A percentile compares a stretch with the other conserved stretches of the same genome.
phyloP scores from a whole-genome alignment of 1,139 yeast genomes.

The Spathaspora sp. region DNA sequence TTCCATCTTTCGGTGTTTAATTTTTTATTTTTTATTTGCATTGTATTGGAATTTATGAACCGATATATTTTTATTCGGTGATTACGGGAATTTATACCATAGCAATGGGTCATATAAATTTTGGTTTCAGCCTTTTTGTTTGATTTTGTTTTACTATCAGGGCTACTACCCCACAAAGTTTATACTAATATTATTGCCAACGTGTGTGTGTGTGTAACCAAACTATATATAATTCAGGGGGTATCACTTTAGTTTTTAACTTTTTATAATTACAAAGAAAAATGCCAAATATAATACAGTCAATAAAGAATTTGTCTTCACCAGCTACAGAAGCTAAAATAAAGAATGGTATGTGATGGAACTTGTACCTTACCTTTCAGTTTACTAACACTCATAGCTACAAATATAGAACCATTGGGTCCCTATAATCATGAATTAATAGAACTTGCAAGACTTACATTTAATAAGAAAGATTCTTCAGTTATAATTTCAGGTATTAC shows the following conservation, averaged over 20 bases:
- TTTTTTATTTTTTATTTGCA: too few relatives aligned
- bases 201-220: too few relatives aligned
- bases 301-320: slow-evolving; percentile 14
- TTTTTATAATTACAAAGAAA: background rate
- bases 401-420: slow-evolving; percentile 39
- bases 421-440: slow-evolving; percentile 39
- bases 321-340: slow-evolving; percentile 17
- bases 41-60: too few relatives aligned
- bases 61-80: too few relatives aligned
- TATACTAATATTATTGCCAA: background rate
- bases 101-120: too few relatives aligned
- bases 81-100: too few relatives aligned
- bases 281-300: slow-evolving; percentile 8
- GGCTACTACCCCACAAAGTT: background rate
- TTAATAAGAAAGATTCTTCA: slow-evolving; percentile 17
- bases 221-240: background rate
- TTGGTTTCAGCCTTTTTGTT: background rate
- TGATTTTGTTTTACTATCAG: background rate
- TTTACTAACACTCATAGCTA: slow-evolving; percentile 21
- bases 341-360: slow-evolving; percentile 14
- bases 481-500: slow-evolving; percentile 17
- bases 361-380: background rate
- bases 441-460: slow-evolving; percentile 32
- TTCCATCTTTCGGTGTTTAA: too few relatives aligned
- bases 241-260: background rate